Evolutionary conservation across 257 asterid genomes (phyloP).

Genomic region (Coffea eugenioides): DNA sequence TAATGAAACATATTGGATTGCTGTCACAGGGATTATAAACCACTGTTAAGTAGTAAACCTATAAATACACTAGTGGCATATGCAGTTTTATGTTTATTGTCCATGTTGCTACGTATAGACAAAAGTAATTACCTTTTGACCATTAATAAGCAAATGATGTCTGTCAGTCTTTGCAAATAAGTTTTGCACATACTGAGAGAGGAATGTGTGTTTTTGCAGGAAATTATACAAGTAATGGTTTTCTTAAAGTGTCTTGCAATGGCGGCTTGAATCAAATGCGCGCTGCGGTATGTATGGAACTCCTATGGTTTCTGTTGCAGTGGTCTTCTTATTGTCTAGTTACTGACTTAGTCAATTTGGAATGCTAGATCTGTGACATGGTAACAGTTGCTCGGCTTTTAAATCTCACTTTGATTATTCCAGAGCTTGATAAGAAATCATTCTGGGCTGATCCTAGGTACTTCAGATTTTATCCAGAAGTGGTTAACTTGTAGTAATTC

Average conservation of each 20-base stretch:
- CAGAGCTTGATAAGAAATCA: conserved; percentile 93
- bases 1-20: not conserved
- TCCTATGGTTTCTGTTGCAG: conserved; percentile 3
- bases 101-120: not conserved
- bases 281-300: conserved; percentile 63
- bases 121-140: not conserved
- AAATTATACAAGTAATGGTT: conserved; percentile 81
- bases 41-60: not conserved
- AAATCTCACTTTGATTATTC: conserved; percentile 89
- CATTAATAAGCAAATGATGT: not conserved
- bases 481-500: not conserved
- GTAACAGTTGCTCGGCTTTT: conserved; percentile 83
- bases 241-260: conserved; percentile 82
- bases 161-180: not conserved
- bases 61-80: not conserved
- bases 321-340: conserved; percentile 7
- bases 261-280: conserved; percentile 99
- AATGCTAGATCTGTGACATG: conserved; percentile 94
- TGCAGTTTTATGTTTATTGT: not conserved
- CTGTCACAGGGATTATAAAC: not conserved
- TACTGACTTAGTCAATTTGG: conserved; percentile 27
- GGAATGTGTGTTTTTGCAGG: conserved; percentile 36
- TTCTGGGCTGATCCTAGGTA: conserved; percentile 99
- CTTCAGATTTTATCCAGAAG: conserved; percentile 12
- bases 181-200: not conserved